Evolutionary conservation across 306 rosid genomes (phyloP), one percentile per base, ranked within the genome.

Genomic region (Alnus glutinosa): DNA sequence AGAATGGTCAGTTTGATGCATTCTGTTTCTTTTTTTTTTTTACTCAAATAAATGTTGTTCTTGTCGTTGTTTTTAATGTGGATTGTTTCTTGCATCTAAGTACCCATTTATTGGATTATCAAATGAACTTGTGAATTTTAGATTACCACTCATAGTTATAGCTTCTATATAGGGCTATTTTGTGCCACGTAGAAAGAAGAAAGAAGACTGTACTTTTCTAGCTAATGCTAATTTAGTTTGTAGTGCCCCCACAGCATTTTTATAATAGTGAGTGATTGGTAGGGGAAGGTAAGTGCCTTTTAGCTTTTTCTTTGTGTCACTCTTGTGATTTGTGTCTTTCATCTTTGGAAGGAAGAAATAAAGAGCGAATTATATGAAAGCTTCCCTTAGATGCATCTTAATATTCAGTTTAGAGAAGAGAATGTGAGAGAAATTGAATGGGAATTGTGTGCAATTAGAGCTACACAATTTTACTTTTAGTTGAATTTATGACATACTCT

Each of bases 1-100:
- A 1, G 97, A 92, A 85, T 95, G 98, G 98, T 95, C 59, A 92
- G 96, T 86, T 71, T 79, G 77, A 64, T 58, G 19, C 74, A 15
- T 66, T 78, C 50, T 75, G 55, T 81, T 57, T 37, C 54, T 75
- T 55, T 46, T 44, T 73, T 70, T 39, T 76, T 80, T 71, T 32
- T 18, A 68, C 5, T 42, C 46, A 42, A 42, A 79, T 70, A 55
- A 73, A 14, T 78, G 9, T 10, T 50, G 47, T 79, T 55, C 58
- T 55, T 63, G 1, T 58, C 3, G 12, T 58, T 58, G 66, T 58
- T 16, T 32, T 4, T 11, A 30, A 32, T 62, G 44, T 32, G 42
- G 16, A 11, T 11, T 18, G 28, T 55, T 55, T 55, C 62, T 55
- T 55, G 62, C 62, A 18, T 55, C 2, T 55, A 10, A 15, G 23